These are phyloP conservation scores for Verticillium albo-atrum DNA, from an alignment of 2,329 filamentous ascomycete species.

Conservation along the genomic window DNA sequence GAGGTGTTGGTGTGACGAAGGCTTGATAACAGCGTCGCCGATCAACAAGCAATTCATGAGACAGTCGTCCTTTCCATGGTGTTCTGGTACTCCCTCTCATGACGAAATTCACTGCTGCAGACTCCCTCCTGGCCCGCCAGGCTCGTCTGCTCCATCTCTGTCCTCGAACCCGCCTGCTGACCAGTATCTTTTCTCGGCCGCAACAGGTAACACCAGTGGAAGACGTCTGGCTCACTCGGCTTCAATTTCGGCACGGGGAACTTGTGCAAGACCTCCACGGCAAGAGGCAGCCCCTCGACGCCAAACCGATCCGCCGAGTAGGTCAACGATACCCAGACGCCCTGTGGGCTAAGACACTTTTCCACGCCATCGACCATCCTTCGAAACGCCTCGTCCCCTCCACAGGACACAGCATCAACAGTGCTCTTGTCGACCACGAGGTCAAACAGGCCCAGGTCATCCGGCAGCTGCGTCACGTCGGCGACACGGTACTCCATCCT, in stretches of 20 bases:
- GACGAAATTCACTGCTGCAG: neutral
- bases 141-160: neutral
- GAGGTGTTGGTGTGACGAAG: no score
- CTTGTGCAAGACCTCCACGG: conserved; percentile 35
- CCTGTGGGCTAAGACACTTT: conserved; percentile 26
- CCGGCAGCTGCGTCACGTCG: conserved; percentile 35
- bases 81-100: neutral
- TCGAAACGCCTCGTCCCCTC: conserved; percentile 29
- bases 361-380: conserved; percentile 33
- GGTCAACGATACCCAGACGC: conserved; percentile 43
- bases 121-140: neutral
- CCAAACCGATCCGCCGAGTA: conserved; percentile 39
- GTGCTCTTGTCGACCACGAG: conserved; percentile 47
- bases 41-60: neutral
- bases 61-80: neutral
- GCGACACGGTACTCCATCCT: conserved; percentile 36
- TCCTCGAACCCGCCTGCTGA: neutral
- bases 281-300: conserved; percentile 30
- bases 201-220: conserved; percentile 39
- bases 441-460: conserved; percentile 24
- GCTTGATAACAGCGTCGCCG: neutral
- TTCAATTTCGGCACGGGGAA: conserved; percentile 35
- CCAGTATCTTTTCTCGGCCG: conserved; percentile 16
- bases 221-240: conserved; percentile 41
- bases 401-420: conserved; percentile 43